phyloP scores from a whole-genome alignment of 75 land plant genomes.

The Chamaecyparis obtusa region DNA sequence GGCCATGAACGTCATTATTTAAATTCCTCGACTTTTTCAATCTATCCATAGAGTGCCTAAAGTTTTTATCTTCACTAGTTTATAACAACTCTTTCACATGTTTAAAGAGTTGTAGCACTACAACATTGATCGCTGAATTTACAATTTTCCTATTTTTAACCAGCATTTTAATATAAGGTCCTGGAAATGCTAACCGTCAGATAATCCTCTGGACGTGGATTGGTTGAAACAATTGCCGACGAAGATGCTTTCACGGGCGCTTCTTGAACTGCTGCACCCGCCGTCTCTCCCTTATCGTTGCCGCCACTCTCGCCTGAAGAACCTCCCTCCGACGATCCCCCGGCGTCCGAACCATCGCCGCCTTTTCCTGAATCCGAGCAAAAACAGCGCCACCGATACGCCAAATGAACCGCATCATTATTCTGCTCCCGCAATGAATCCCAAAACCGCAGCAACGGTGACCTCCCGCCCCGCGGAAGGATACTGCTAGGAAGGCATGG shows the following conservation, averaged over 20 bases:
- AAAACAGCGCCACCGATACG: background rate
- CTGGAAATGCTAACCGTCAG: constrained; percentile 34
- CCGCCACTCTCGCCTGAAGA: background rate
- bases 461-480: background rate
- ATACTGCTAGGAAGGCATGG: background rate
- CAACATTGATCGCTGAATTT: background rate
- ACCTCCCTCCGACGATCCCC: constrained; percentile 16
- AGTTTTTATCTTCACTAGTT: background rate
- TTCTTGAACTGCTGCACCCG: constrained; percentile 24
- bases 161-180: background rate
- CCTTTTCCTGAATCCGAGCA: background rate
- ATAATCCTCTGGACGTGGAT: constrained; percentile 66
- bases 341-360: constrained; percentile 36
- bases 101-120: background rate
- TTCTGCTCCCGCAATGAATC: constrained; percentile 6
- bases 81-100: background rate
- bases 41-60: background rate
- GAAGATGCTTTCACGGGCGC: constrained; percentile 30
- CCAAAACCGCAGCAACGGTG: background rate
- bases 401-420: background rate
- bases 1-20: no score
- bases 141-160: background rate
- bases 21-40: background rate
- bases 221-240: constrained; percentile 60
- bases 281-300: constrained; percentile 22